Evolutionary conservation across 2,329 filamentous ascomycete species (phyloP), one percentile per base, ranked within the genome.

Genomic region (Phoma sp.): DNA sequence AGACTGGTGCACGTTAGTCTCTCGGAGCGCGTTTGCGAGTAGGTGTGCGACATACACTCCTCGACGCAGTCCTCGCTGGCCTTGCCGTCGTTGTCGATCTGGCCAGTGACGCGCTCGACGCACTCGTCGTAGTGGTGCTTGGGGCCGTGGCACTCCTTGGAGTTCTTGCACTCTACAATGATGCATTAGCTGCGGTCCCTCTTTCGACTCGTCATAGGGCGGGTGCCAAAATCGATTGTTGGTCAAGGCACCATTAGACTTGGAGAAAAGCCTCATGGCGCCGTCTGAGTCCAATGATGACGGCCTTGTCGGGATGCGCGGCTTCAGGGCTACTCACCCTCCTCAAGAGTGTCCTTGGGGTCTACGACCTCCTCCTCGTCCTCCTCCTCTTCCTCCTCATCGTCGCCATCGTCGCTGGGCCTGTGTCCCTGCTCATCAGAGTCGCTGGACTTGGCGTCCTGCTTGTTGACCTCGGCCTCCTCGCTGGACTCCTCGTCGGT

Each of bases 41-140:
- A 2, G 3, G 3, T 29, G 7, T 6, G 37, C 29, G 25, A 86
- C 93, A 80, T 89, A 98, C 95, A 99, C 84, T 99, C 95, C 84
- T 99, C 95, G 66, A 98, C 91, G 73, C 95, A 99, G 82, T 98
- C 93, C 85, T 99, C 95, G 72, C 90, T 87, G 69, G 88, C 88
- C 79, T 88, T 86, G 78, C 84, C 83, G 68, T 89, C 86, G 62
- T 88, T 84, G 67, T 89, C 85, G 72, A 91, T 86, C 74, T 83
- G 78, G 53, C 71, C 67, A 70, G 87, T 91, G 68, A 99, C 95
- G 71, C 95, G 92, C 86, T 96, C 93, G 69, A 93, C 92, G 78
- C 95, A 99, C 81, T 97, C 91, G 66, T 98, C 93, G 78, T 89
- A 98, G 85, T 99, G 95, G 84, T 98, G 93, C 87, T 98, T 99